Conservation (phyloP, 257 asterid species). For the Solanum chilense region DNA sequence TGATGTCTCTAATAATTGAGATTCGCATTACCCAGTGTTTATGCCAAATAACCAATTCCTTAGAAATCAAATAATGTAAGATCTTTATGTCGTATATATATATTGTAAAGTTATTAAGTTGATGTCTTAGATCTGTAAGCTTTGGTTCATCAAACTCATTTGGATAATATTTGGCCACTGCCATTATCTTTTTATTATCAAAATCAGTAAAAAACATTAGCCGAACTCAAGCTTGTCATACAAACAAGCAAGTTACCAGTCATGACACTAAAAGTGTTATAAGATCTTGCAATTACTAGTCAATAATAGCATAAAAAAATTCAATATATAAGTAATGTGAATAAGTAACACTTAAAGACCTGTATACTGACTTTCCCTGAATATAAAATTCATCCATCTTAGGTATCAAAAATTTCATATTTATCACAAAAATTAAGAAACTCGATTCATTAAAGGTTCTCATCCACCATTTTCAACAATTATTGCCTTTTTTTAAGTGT, state of each 20-base stretch:
- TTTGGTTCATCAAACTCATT: background rate
- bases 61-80: too few species aligned
- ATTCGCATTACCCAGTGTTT: background rate
- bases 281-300: background rate
- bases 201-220: background rate
- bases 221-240: background rate
- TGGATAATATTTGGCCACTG: background rate
- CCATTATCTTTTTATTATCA: background rate
- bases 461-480: background rate
- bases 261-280: background rate
- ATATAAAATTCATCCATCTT: background rate
- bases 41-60: background rate
- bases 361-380: background rate
- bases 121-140: background rate
- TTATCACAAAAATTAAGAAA: too few species aligned
- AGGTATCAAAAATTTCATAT: background rate
- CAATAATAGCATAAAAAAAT: background rate
- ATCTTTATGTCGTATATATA: too few species aligned
- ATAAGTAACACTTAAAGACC: background rate
- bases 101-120: background rate
- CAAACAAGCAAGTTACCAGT: background rate
- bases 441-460: background rate
- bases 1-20: too few species aligned
- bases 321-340: background rate
- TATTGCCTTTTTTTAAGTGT: too few species aligned